These are phyloP conservation scores for Arctium lappa DNA, from an alignment of 129 eudicot genomes.

Conservation along the genomic window DNA sequence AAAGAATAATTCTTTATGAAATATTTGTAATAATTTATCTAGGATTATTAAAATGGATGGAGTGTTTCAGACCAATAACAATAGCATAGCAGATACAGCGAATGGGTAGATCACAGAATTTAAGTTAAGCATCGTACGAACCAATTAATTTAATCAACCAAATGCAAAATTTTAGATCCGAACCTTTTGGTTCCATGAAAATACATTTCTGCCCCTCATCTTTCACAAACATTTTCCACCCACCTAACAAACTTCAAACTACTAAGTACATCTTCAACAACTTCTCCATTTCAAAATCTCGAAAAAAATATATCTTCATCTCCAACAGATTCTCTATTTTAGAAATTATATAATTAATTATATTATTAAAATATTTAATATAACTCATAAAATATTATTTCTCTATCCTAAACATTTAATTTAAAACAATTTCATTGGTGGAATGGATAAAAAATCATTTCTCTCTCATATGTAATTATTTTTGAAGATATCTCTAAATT, in stretches of 20 bases:
- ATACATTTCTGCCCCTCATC: not conserved
- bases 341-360: no score
- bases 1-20: not conserved
- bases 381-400: no score
- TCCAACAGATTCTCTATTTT: no score
- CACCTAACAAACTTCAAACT: not conserved
- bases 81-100: slow-evolving; percentile 4
- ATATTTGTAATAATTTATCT: not conserved
- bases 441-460: no score
- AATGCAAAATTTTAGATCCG: slow-evolving; percentile 5
- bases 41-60: not conserved
- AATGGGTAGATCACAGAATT: slow-evolving; percentile 19
- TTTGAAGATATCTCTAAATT: no score
- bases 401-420: no score
- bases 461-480: no score
- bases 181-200: not conserved
- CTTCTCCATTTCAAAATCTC: no score
- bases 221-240: not conserved
- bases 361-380: no score
- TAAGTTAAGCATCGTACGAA: slow-evolving; percentile 34
- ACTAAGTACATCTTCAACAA: not conserved
- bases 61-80: slow-evolving; percentile 21
- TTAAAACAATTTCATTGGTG: no score
- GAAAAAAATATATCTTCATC: no score
- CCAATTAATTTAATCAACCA: slow-evolving; percentile 14